Evolutionary conservation across 192 early-diverging fungal species (phyloP).

Genomic region (Podila clonocystis): DNA sequence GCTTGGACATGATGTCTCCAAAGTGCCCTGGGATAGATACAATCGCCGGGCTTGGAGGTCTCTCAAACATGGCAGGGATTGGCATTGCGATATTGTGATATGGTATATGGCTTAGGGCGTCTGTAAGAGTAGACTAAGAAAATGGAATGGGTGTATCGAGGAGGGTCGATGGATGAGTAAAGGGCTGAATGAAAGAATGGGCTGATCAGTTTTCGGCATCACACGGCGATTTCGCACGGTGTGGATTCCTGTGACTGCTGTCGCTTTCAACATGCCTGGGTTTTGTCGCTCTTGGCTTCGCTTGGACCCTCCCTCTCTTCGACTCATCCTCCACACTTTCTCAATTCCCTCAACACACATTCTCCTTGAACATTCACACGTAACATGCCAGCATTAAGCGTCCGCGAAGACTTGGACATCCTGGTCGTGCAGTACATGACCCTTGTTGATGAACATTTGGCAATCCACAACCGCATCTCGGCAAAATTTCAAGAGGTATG

Average conservation of each 20-base stretch:
- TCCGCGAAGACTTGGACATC: constrained; percentile 36
- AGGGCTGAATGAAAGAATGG: no score
- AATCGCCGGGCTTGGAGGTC: constrained; percentile 32
- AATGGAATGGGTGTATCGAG: no score
- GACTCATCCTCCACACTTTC: neutral
- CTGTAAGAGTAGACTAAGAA: neutral
- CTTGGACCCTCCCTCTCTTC: no score
- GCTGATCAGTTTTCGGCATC: no score
- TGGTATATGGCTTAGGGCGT: neutral
- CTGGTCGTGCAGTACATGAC: constrained; percentile 31
- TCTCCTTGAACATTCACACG: neutral
- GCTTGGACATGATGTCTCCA: constrained; percentile 28
- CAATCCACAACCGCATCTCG: constrained; percentile 33
- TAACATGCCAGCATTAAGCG: neutral
- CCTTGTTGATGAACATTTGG: constrained; percentile 36
- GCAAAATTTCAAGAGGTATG: constrained; percentile 37
- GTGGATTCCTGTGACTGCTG: no score
- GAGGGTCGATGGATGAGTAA: no score
- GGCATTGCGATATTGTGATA: constrained; percentile 11
- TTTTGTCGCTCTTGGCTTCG: no score
- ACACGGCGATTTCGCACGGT: no score
- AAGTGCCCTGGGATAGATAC: constrained; percentile 54
- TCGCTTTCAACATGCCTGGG: no score
- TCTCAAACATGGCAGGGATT: constrained; percentile 38
- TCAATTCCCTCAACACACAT: neutral